A percentile compares a stretch with the other conserved stretches of the same genome.
Evolutionary conservation across 106 monocot species (phyloP).

Genomic region (Dioscorea alata): DNA sequence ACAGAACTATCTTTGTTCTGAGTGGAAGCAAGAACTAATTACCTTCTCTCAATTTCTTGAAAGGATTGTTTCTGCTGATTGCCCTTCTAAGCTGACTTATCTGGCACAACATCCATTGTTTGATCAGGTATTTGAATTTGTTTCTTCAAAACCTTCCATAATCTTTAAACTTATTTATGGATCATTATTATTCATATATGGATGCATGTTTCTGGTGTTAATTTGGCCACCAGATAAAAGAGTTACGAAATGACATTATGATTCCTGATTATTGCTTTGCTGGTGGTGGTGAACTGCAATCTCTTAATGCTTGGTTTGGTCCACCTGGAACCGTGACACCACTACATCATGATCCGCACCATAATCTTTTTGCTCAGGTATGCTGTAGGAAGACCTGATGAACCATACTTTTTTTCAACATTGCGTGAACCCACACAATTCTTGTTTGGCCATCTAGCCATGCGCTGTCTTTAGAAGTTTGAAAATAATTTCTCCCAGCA

Average conservation of each 20-base stretch:
- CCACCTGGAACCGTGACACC: slow-evolving; percentile 92
- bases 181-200: too few species aligned
- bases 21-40: slow-evolving; percentile 97
- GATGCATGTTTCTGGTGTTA: too few species aligned
- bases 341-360: slow-evolving; percentile 93
- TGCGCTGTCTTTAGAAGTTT: too few species aligned
- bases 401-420: too few species aligned
- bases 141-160: not conserved
- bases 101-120: slow-evolving; percentile 96
- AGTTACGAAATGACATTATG: slow-evolving; percentile 83
- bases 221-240: slow-evolving; percentile 48
- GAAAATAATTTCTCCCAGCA: too few species aligned
- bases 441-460: too few species aligned
- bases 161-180: too few species aligned
- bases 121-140: slow-evolving; percentile 61
- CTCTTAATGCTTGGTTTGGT: slow-evolving; percentile 99
- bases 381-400: not conserved
- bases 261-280: slow-evolving; percentile 95
- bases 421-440: too few species aligned
- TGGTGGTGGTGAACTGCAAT: slow-evolving; percentile 84
- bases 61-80: slow-evolving; percentile 44
- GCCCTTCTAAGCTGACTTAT: slow-evolving; percentile 47
- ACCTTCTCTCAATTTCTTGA: slow-evolving; percentile 91
- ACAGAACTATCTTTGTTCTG: slow-evolving; percentile 70
- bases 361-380: slow-evolving; percentile 98